A percentile compares a stretch with the other conserved stretches of the same genome.
Conservation (phyloP, 148 eudicot species). For the Camellia granthamiana region DNA sequence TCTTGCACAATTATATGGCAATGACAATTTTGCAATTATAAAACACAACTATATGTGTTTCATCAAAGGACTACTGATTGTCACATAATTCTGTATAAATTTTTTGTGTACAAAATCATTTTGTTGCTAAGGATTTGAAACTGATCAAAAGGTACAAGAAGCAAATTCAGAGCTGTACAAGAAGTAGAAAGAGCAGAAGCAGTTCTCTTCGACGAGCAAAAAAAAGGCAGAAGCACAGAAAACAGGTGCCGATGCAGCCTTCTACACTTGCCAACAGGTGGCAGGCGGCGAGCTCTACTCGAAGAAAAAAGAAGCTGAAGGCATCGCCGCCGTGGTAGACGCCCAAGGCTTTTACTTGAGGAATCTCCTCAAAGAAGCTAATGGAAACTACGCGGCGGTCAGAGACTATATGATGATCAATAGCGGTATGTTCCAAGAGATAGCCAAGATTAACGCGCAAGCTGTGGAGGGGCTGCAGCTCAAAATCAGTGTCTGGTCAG, state of each 20-base stretch:
- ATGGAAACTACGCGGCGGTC: constrained; percentile 25
- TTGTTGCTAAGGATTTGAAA: neutral
- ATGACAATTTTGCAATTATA: too few species aligned
- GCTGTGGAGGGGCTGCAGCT: constrained; percentile 32
- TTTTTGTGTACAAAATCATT: too few species aligned
- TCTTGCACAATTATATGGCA: neutral
- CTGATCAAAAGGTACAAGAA: constrained; percentile 33
- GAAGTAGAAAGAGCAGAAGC: constrained; percentile 35
- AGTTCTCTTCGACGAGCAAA: constrained; percentile 20
- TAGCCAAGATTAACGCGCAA: constrained; percentile 24
- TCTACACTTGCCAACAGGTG: constrained; percentile 27
- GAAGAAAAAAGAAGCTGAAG: constrained; percentile 32
- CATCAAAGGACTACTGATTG: too few species aligned
- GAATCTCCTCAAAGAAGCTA: constrained; percentile 16
- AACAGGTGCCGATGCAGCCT: constrained; percentile 29
- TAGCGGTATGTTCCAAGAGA: constrained; percentile 24
- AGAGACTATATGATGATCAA: constrained; percentile 35
- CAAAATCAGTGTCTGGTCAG: constrained; percentile 34
- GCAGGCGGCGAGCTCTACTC: constrained; percentile 30
- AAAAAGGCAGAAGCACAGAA: constrained; percentile 28
- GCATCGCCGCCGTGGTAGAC: constrained; percentile 22
- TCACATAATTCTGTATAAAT: too few species aligned
- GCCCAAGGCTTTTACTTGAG: constrained; percentile 27
- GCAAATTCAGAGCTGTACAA: constrained; percentile 35
- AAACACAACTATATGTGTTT: too few species aligned